Base-by-base conservation (phyloP, 1,284 basidiomycete genomes). In the Chondrostereum purpureum region DNA sequence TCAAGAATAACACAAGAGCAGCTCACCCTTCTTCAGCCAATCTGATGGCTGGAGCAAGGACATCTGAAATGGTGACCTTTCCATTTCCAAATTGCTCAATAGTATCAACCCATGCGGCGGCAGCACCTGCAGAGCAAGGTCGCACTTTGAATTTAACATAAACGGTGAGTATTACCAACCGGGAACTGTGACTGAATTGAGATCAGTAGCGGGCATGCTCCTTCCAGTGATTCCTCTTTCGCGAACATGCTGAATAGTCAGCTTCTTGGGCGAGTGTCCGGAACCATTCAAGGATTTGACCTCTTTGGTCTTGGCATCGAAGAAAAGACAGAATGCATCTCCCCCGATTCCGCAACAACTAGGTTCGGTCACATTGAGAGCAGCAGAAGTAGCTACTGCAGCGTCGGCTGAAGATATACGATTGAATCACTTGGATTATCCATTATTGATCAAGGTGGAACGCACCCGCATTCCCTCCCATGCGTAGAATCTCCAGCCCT, bases 311-410 rank as follows among this genome's bases (percentile, higher is more conserved):
- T 80, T 77, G 5, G 87, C 89, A 57, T 95, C 81, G 58, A 86
- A 98, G 68, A 89, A 96, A 16, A 97, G 72, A 57, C 92, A 94
- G 61, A 96, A 96, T 4, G 91, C 86, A 59, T 96, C 93, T 34
- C 92, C 81, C 55, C 87, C 87, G 50, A 88, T 83, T n/a, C 86
- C 86, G 62, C 87, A 88, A 50, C 70, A 81, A 50, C 78, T 81
- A 11, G 87, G 89, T 57, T 93, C 90, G 1, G 88, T 88, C 18
- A 88, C 86, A 60, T 95, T 96, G 53, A 97, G 64, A 17, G 92
- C 93, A 6, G 84, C 91, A 31, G 91, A 89, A 2, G 83, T 86
- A 8, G 87, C 88, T 4, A 89, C 83, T 5, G 84, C 83, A 5
- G 83, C 82, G 59, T 88, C 84, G 50, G 80, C 81, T 78, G 45